Evolutionary conservation across 2,329 filamentous ascomycete genomes (phyloP).

Genomic region (Cladosporium sphaerospermum): DNA sequence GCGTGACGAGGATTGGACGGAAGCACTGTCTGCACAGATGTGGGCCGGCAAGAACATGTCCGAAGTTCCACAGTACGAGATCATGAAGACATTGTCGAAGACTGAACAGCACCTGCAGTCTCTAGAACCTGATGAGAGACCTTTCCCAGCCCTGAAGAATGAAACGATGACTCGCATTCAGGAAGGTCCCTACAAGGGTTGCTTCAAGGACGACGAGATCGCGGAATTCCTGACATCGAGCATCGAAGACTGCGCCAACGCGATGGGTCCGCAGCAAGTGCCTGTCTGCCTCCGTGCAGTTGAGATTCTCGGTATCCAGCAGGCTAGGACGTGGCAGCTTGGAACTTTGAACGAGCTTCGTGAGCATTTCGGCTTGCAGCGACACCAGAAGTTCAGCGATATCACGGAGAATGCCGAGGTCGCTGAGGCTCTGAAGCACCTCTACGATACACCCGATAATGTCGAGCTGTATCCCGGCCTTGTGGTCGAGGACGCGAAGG

Average conservation of each 20-base stretch:
- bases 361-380: constrained; percentile 55
- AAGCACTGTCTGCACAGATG: constrained; percentile 33
- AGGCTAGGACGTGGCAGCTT: constrained; percentile 56
- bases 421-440: constrained; percentile 48
- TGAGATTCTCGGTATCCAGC: constrained; percentile 58
- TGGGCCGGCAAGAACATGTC: constrained; percentile 15
- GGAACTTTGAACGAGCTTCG: constrained; percentile 60
- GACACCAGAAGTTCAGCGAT: constrained; percentile 51
- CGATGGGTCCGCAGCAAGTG: constrained; percentile 55
- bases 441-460: constrained; percentile 59
- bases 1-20: constrained; percentile 42
- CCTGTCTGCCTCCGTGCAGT: constrained; percentile 53
- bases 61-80: constrained; percentile 19
- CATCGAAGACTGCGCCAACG: constrained; percentile 56
- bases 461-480: constrained; percentile 66
- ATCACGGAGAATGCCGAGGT: constrained; percentile 55
- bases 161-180: constrained; percentile 26
- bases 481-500: constrained; percentile 54
- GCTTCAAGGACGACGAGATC: constrained; percentile 53
- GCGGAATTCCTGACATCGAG: constrained; percentile 49
- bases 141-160: constrained; percentile 28
- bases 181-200: constrained; percentile 39
- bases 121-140: constrained; percentile 25
- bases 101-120: constrained; percentile 25
- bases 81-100: constrained; percentile 26